A percentile compares a stretch with the other conserved stretches of the same genome.
Evolutionary conservation across 208 protist genomes (phyloP).

Genomic region (Trypanosoma avium): DNA sequence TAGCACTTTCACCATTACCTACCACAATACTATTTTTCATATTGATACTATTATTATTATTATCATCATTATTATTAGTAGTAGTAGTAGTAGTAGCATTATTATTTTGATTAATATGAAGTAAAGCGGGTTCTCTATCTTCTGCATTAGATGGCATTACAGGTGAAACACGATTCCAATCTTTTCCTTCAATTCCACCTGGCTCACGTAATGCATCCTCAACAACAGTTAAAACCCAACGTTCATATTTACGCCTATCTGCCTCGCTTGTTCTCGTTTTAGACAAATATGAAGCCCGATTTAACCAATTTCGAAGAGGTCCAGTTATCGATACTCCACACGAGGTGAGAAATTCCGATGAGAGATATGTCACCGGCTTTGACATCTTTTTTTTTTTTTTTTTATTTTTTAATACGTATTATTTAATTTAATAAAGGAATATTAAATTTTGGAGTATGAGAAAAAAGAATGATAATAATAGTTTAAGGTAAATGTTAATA

Average conservation of each 20-base stretch:
- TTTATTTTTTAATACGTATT: conserved; percentile 14
- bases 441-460: too few relatives aligned
- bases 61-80: background rate
- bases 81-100: background rate
- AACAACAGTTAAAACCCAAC: conserved; percentile 60
- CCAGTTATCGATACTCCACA: conserved; percentile 46
- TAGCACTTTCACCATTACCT: background rate
- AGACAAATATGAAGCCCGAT: conserved; percentile 53
- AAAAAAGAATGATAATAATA: conserved; percentile 1
- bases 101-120: background rate
- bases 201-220: conserved; percentile 43
- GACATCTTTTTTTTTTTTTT: conserved; percentile 5
- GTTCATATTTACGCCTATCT: conserved; percentile 54
- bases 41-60: background rate
- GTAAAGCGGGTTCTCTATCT: conserved; percentile 31
- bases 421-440: background rate
- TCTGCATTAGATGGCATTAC: conserved; percentile 60
- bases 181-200: conserved; percentile 35
- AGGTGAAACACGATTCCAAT: conserved; percentile 54
- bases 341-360: conserved; percentile 46
- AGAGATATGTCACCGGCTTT: conserved; percentile 28
- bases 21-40: background rate
- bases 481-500: background rate
- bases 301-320: conserved; percentile 66
- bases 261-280: conserved; percentile 37